Percentiles rank a stretch among this genome's conserved stretches.
These are phyloP conservation scores for bread wheat (Triticum aestivum) DNA, from an alignment of 176 grass and related monocot genomes.

Conservation along the genomic window IWGSC_CS_RefSeq_v2.1 NC_057806.1:435400497-435400996, in stretches of 20 bases:
- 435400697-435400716: too few species aligned
- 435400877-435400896: slow-evolving; percentile 16
- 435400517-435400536: slow-evolving; percentile 2
- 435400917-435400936: neutral
- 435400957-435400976: neutral
- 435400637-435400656: too few species aligned
- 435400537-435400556: neutral
- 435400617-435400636: too few species aligned
- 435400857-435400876: neutral
- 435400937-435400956: neutral
- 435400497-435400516: neutral
- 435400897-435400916: slow-evolving; percentile 11
- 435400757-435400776: neutral
- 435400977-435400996: neutral
- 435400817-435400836: neutral
- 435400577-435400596: too few species aligned
- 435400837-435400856: neutral
- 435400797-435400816: neutral
- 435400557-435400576: neutral
- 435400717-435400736: too few species aligned
- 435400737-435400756: neutral
- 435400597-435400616: too few species aligned
- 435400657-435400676: too few species aligned
- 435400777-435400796: neutral
- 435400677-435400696: too few species aligned